phyloP scores from a whole-genome alignment of 2,329 filamentous ascomycete species.

The Botrytis porri region DNA sequence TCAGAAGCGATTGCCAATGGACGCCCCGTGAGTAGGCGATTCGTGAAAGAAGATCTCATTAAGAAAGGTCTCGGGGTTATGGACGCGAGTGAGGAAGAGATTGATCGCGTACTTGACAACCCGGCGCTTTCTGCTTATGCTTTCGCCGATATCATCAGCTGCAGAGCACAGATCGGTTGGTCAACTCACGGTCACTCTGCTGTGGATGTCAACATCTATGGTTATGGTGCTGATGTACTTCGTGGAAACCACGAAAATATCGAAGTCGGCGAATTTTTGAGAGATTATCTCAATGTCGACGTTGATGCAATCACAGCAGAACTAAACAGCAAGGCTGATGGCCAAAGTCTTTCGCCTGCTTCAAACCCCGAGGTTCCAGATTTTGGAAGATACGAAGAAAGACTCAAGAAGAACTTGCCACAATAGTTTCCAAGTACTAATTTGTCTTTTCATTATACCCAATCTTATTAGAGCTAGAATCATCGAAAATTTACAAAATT shows the following conservation, averaged over 20 bases:
- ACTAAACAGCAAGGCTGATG: conserved; percentile 28
- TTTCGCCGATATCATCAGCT: conserved; percentile 83
- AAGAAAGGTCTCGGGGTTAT: conserved; percentile 70
- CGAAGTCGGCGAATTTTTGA: conserved; percentile 80
- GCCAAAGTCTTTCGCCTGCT: background rate
- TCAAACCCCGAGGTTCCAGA: background rate
- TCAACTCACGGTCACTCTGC: conserved; percentile 89
- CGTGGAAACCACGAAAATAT: conserved; percentile 95
- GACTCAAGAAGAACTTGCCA: conserved; percentile 19
- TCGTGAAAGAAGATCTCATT: conserved; percentile 67
- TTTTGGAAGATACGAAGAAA: conserved; percentile 16
- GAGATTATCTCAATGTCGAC: conserved; percentile 75
- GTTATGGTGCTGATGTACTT: conserved; percentile 59
- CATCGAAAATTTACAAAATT: background rate
- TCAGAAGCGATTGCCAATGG: conserved; percentile 13
- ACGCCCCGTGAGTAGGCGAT: conserved; percentile 48
- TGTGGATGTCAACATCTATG: conserved; percentile 96
- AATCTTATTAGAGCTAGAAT: conserved; percentile 4
- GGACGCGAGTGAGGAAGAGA: conserved; percentile 69
- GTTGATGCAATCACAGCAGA: conserved; percentile 75
- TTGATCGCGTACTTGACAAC: conserved; percentile 60
- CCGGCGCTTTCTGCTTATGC: conserved; percentile 53
- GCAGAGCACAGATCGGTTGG: conserved; percentile 89
- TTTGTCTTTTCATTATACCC: conserved; percentile 4
- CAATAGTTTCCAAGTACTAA: conserved; percentile 7